Percentiles rank a stretch among this genome's conserved stretches.
Conservation (phyloP, 108 stramenopile genomes). For the Tribonema minus region DNA sequence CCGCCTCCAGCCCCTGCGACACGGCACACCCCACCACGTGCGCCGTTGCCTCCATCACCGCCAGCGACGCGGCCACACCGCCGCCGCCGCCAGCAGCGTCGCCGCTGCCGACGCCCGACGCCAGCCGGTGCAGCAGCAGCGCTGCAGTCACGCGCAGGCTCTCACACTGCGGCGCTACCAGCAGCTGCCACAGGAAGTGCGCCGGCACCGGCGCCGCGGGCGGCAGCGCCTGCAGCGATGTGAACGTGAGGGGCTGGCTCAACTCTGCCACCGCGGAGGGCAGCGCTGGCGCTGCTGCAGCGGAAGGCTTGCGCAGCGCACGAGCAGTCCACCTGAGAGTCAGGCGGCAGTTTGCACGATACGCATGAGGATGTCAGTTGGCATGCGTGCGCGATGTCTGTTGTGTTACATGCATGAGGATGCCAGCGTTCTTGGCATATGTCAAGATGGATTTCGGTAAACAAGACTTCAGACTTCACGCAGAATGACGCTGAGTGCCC, state of each 20-base stretch:
- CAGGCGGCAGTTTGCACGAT: not conserved
- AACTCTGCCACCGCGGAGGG: not conserved
- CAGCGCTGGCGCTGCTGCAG: not conserved
- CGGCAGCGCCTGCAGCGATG: not conserved
- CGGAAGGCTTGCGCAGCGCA: not conserved
- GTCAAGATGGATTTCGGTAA: no score
- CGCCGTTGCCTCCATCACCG: slow-evolving; percentile 15
- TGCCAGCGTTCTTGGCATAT: not conserved
- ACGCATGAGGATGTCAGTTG: not conserved
- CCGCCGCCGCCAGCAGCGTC: not conserved
- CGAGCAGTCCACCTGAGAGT: not conserved
- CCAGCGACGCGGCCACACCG: not conserved
- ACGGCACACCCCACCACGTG: slow-evolving; percentile 11
- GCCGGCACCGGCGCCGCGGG: not conserved
- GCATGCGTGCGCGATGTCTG: not conserved
- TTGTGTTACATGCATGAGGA: not conserved
- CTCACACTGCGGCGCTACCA: not conserved
- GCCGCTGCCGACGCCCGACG: not conserved
- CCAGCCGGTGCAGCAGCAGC: not conserved
- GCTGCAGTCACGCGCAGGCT: not conserved
- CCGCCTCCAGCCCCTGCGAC: slow-evolving; percentile 9
- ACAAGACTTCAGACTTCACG: no score
- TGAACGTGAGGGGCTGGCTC: no score
- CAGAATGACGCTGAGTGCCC: no score
- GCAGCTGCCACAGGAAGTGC: not conserved